Percentiles rank a stretch among this genome's conserved stretches.
Evolutionary conservation across 306 rosid species (phyloP).

Genomic region (Castanea mollissima): DNA sequence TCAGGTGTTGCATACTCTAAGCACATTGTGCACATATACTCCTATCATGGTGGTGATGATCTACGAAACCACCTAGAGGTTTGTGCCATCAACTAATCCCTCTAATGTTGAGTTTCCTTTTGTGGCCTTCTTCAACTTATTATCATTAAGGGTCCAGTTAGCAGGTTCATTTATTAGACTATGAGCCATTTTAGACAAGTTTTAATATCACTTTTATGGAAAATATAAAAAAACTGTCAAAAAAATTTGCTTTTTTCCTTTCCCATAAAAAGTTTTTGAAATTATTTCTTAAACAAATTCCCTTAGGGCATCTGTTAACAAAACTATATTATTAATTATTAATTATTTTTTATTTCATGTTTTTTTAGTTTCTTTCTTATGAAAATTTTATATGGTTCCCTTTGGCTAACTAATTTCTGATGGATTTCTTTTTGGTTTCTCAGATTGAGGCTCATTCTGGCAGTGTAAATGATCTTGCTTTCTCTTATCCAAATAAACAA

Average conservation of each 20-base stretch:
- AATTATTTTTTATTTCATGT: neutral
- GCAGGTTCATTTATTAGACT: no score
- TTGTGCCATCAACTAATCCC: constrained; percentile 28
- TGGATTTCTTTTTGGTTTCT: constrained; percentile 20
- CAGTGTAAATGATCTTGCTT: constrained; percentile 96
- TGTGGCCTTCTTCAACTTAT: neutral
- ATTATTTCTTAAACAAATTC: no score
- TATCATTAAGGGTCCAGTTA: no score
- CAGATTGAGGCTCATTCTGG: constrained; percentile 99
- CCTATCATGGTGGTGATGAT: constrained; percentile 89
- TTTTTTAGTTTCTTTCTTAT: neutral
- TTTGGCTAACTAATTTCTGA: constrained; percentile 13
- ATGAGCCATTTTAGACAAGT: no score
- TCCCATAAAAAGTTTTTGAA: neutral
- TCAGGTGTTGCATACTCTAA: constrained; percentile 99
- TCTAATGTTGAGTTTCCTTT: constrained; percentile 15
- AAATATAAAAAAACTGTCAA: no score
- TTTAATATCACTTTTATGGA: no score
- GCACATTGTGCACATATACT: constrained; percentile 87
- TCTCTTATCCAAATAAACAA: constrained; percentile 95
- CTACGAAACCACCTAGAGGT: constrained; percentile 93
- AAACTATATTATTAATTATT: no score
- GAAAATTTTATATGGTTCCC: constrained; percentile 10
- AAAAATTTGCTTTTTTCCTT: neutral
- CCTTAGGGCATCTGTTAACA: no score